Percentiles rank a stretch among this genome's conserved stretches.
These are phyloP conservation scores for Podospora anserina DNA, from an alignment of 495 filamentous ascomycete species.

Conservation along the genomic window DNA sequence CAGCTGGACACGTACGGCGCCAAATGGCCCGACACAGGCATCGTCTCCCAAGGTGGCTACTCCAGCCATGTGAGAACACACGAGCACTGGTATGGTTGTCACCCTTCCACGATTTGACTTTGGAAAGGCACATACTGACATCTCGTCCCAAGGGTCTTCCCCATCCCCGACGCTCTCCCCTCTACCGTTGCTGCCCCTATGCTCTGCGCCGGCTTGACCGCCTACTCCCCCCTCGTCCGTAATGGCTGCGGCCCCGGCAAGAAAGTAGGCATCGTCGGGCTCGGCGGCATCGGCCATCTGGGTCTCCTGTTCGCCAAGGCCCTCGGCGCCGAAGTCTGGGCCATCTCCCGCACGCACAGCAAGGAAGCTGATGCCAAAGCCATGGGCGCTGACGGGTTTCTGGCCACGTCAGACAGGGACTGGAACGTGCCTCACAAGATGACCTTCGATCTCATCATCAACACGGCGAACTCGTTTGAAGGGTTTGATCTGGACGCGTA, in stretches of 20 bases:
- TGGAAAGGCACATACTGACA: not conserved
- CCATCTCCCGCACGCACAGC: constrained; percentile 62
- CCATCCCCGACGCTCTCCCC: constrained; percentile 71
- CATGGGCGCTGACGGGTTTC: constrained; percentile 72
- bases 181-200: constrained; percentile 73
- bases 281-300: constrained; percentile 73
- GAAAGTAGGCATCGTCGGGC: constrained; percentile 71
- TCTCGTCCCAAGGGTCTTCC: constrained; percentile 52
- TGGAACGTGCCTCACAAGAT: constrained; percentile 58
- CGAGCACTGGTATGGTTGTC: constrained; percentile 46
- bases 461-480: constrained; percentile 53
- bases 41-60: constrained; percentile 54
- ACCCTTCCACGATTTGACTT: not conserved
- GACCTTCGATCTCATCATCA: constrained; percentile 61
- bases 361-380: constrained; percentile 67
- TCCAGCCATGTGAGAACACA: constrained; percentile 54
- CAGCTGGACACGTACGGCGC: constrained; percentile 57
- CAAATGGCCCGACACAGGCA: constrained; percentile 52
- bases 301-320: constrained; percentile 69
- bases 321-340: constrained; percentile 67
- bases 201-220: constrained; percentile 85
- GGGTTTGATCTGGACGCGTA: constrained; percentile 64
- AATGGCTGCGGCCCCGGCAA: constrained; percentile 74
- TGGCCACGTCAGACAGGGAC: constrained; percentile 62
- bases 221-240: constrained; percentile 72